Conservation (phyloP, 805 yeast genomes). For the Saccharomycopsis sp. region DNA sequence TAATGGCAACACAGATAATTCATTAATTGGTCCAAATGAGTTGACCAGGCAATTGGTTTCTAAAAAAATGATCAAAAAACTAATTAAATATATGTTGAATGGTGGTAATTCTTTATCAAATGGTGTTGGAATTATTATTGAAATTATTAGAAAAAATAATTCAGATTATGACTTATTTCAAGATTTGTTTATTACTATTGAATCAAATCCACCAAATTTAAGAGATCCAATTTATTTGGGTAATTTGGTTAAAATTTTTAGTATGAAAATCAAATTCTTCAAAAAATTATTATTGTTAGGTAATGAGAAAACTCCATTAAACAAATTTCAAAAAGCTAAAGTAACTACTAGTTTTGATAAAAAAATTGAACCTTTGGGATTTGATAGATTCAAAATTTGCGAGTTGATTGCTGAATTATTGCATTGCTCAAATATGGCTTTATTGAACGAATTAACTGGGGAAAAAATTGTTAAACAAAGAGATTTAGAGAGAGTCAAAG, state of each 20-base stretch:
- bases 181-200: conserved; percentile 69
- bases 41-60: conserved; percentile 85
- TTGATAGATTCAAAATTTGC: conserved; percentile 81
- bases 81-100: conserved; percentile 67
- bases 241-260: conserved; percentile 65
- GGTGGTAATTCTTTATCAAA: conserved; percentile 86
- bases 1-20: no score
- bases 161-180: conserved; percentile 91
- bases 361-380: conserved; percentile 71
- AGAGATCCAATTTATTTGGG: conserved; percentile 93
- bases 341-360: conserved; percentile 35
- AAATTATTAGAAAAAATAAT: conserved; percentile 88
- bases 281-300: conserved; percentile 27
- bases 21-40: conserved; percentile 94
- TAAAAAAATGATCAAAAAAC: conserved; percentile 48
- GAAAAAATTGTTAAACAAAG: conserved; percentile 58
- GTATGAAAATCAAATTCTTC: conserved; percentile 55
- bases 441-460: conserved; percentile 69
- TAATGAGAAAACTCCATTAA: no score
- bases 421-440: conserved; percentile 94
- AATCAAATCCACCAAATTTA: conserved; percentile 85
- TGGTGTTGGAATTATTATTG: conserved; percentile 92
- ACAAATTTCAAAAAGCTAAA: no score
- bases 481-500: conserved; percentile 52
- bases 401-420: conserved; percentile 89